Evolutionary conservation across 2,329 filamentous ascomycete genomes (phyloP), one percentile per base, ranked within the genome.

Genomic region (Xylaria digitata): DNA sequence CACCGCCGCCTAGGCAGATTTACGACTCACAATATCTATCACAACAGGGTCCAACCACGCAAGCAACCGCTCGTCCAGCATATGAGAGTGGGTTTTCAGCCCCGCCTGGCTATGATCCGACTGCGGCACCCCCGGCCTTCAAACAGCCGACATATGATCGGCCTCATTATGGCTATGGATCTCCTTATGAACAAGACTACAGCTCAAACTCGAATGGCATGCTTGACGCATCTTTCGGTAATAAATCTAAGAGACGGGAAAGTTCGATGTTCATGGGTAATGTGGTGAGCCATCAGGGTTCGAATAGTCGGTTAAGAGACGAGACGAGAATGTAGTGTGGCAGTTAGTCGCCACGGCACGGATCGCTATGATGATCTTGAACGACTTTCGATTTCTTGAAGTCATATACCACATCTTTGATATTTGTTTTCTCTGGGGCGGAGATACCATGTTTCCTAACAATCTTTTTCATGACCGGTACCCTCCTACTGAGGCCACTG

Each of bases 251-350:
- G 74, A 82, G 87, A 55, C 84, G 88, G 56, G 88, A 90, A 77
- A 90, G 89, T 72, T 81, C 82, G 52, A 87, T 90, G 76, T 87
- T 89, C 67, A 83, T 84, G 65, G 80, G 80, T 21, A 80, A 84
- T 70, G 78, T 82, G 72, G 81, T 82, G 37, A 84, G 81, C 60
- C 81, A 83, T 21, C 85, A 87, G 70, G 78, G 79, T 45, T 85
- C 84, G 0, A 85, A 83, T 73, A 86, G 84, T 70, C 85, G 85
- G 11, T 78, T 87, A 40, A 81, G 85, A 43, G 85, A 88, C 68
- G 85, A 87, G 75, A 82, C 81, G n/a, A 82, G 81, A 71, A 73
- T 78, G 72, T 77, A 68, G 75, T 30, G 34, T 48, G 55, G 23
- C 21, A 32, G 32, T 34, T 2, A 50, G 15, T 43, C 30, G 23